phyloP scores from a whole-genome alignment of 2,329 filamentous ascomycete genomes.

The Penicillium sp. region DNA sequence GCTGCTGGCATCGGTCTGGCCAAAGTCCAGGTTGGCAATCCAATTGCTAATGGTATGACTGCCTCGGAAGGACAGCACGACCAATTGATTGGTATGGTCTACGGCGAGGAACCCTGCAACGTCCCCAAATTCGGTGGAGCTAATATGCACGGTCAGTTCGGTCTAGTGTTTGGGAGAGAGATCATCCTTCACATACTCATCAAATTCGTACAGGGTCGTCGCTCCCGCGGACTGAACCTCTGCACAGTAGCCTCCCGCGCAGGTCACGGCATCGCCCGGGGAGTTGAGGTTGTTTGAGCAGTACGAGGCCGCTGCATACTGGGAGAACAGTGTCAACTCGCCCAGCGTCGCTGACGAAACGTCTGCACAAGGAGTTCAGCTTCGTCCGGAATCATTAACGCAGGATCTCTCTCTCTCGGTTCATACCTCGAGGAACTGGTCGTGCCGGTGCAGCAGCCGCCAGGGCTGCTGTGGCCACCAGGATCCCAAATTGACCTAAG shows the following conservation, averaged over 20 bases:
- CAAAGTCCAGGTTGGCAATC: slow-evolving; percentile 38
- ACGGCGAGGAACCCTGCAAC: slow-evolving; percentile 51
- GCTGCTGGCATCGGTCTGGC: slow-evolving; percentile 30
- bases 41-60: slow-evolving; percentile 34
- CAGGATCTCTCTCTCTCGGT: neutral
- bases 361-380: slow-evolving; percentile 25
- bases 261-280: slow-evolving; percentile 47
- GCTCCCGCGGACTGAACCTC: slow-evolving; percentile 51
- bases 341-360: slow-evolving; percentile 45
- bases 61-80: slow-evolving; percentile 43
- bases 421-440: slow-evolving; percentile 28
- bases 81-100: slow-evolving; percentile 46
- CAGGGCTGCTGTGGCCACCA: slow-evolving; percentile 17
- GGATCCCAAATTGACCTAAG: slow-evolving; percentile 8
- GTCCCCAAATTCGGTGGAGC: slow-evolving; percentile 38
- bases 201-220: slow-evolving; percentile 51
- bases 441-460: slow-evolving; percentile 25
- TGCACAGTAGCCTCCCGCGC: slow-evolving; percentile 51
- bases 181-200: slow-evolving; percentile 42
- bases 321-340: slow-evolving; percentile 50
- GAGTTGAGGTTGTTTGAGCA: slow-evolving; percentile 53
- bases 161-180: neutral
- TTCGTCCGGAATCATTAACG: too few relatives aligned
- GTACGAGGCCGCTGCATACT: slow-evolving; percentile 58
- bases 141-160: slow-evolving; percentile 1